Percentiles rank a stretch among this genome's conserved stretches.
Conservation (phyloP, 441 rosid species). For the Sinapis alba region DNA sequence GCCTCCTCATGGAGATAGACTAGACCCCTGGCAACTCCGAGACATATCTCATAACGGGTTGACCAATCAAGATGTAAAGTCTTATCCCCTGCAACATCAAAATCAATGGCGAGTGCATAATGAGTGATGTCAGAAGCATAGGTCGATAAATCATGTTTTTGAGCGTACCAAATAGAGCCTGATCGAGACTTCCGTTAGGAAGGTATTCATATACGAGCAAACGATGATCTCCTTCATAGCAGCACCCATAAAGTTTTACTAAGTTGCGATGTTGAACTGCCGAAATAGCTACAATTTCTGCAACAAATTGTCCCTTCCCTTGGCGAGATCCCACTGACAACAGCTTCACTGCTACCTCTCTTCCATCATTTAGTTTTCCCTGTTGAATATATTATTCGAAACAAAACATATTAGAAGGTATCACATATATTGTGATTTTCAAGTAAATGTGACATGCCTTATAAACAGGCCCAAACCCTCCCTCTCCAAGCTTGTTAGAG, state of each 20-base stretch:
- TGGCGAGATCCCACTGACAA: slow-evolving; percentile 36
- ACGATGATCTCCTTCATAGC: slow-evolving; percentile 47
- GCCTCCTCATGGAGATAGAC: slow-evolving; percentile 78
- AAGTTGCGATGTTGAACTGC: slow-evolving; percentile 37
- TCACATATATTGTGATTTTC: background rate
- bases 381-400: slow-evolving; percentile 11
- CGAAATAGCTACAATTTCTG: slow-evolving; percentile 46
- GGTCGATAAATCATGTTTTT: slow-evolving; percentile 1
- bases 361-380: slow-evolving; percentile 50
- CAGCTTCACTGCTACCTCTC: slow-evolving; percentile 36
- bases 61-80: slow-evolving; percentile 55
- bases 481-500: slow-evolving; percentile 59
- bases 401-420: background rate
- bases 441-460: slow-evolving; percentile 8
- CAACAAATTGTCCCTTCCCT: slow-evolving; percentile 36
- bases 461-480: slow-evolving; percentile 55
- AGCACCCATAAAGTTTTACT: slow-evolving; percentile 48
- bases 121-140: slow-evolving; percentile 1
- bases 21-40: slow-evolving; percentile 69
- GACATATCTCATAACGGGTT: slow-evolving; percentile 54
- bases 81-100: slow-evolving; percentile 43
- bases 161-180: slow-evolving; percentile 49
- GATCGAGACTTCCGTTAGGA: slow-evolving; percentile 56
- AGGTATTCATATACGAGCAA: slow-evolving; percentile 59
- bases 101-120: slow-evolving; percentile 1